Base-by-base conservation (phyloP, 2,329 filamentous ascomycete species). In the Sporothrix euskadiensis region DNA sequence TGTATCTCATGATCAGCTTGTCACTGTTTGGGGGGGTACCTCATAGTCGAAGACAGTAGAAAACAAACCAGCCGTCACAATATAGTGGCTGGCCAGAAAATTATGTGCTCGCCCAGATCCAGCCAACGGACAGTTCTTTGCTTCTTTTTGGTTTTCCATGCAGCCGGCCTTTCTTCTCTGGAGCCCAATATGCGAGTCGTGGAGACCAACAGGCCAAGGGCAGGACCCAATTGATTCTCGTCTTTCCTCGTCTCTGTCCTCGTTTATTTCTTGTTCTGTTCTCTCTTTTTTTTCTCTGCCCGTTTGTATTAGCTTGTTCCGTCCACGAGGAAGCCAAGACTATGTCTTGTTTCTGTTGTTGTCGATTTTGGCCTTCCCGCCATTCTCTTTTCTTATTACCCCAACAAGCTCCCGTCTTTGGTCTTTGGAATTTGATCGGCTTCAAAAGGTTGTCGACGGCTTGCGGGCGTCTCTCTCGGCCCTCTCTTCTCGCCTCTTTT, bases 81-180 rank as follows among this genome's bases (percentile, higher is more conserved):
- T n/a, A 32, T 19, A 9, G 26, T 68, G 65, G 65, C 26, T 35
- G 26, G 14, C 30, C 41, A 19, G 22, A 66, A 19, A 68, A 32
- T 32, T 68, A 30, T 57, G 30, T 57, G 68, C 35, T 35, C 12
- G 35, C 3, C 19, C 66, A 56, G 4, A 57, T 5, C 12, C 22
- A n/a, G 49, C 19, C 49, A 70, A 26, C 47, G 22, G 39, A 6
- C 44, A 39, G 16, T 22, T 63, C 22, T 44, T 35, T 61, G 26
- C 56, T 61, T 52, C 32, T 26, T 19, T 71, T 63, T 54, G 69
- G 66, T 39, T 71, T 71, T 71, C 41, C 57, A 59, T 71, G 69
- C 69, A 63, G 69, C 56, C 56, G 63, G 56, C 69, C 69, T 63
- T 71, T 39, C 66, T 52, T 49, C 69, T 52, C 56, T 52, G 30